phyloP scores from a whole-genome alignment of 345 rosid species.

The Noccaea caerulescens region DNA sequence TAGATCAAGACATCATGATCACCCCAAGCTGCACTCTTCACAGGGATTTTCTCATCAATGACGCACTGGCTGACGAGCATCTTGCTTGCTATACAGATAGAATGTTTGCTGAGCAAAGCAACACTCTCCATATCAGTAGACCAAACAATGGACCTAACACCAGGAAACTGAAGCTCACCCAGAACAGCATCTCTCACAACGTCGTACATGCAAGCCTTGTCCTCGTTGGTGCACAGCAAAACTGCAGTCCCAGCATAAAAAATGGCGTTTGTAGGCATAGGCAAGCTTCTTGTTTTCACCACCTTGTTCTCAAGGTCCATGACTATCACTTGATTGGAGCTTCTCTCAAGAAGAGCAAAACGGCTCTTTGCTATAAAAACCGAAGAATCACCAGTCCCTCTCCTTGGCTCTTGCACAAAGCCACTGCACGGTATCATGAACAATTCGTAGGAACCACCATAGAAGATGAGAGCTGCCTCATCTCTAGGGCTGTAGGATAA shows the following conservation, averaged over 20 bases:
- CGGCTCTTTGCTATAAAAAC: constrained; percentile 84
- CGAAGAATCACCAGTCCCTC: constrained; percentile 83
- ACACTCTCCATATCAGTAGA: constrained; percentile 91
- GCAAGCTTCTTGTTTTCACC: constrained; percentile 74
- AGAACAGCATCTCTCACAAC: constrained; percentile 86
- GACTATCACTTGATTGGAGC: constrained; percentile 78
- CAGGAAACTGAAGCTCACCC: constrained; percentile 84
- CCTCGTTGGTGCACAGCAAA: constrained; percentile 84
- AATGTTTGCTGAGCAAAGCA: constrained; percentile 95
- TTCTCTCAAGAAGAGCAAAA: constrained; percentile 91
- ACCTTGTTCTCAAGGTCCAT: constrained; percentile 84
- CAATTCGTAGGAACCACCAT: constrained; percentile 93
- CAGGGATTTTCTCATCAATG: constrained; percentile 91
- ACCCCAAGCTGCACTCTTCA: constrained; percentile 97
- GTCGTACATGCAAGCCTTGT: constrained; percentile 82
- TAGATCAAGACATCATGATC: constrained; percentile 92
- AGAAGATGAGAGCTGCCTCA: constrained; percentile 83
- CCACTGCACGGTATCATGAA: constrained; percentile 82
- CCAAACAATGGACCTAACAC: constrained; percentile 84
- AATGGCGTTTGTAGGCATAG: constrained; percentile 76
- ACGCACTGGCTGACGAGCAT: constrained; percentile 84
- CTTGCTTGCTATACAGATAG: constrained; percentile 81
- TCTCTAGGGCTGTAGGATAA: constrained; percentile 93
- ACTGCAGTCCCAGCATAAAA: constrained; percentile 95
- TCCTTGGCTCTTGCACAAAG: constrained; percentile 77